Conservation (phyloP, 495 filamentous ascomycete species). For the Schizothecium vesticola region DNA sequence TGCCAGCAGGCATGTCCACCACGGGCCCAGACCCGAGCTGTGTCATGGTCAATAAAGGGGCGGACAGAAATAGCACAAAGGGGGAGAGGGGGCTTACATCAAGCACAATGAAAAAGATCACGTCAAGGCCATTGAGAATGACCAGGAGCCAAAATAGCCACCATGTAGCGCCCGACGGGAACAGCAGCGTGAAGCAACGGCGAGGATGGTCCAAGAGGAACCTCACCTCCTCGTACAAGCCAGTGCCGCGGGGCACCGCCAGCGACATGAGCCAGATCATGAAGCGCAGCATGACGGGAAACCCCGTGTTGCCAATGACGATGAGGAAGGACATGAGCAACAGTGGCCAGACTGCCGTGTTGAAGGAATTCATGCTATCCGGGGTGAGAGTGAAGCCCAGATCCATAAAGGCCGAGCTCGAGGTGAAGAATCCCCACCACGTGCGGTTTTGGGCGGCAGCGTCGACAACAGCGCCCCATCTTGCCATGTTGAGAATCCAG, state of each 20-base stretch:
- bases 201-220: constrained; percentile 93
- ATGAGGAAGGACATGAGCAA: constrained; percentile 75
- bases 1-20: constrained; percentile 54
- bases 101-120: constrained; percentile 84
- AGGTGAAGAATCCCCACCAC: constrained; percentile 92
- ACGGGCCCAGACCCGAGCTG: constrained; percentile 66
- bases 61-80: background rate
- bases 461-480: constrained; percentile 57
- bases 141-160: constrained; percentile 89
- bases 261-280: constrained; percentile 73
- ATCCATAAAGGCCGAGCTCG: constrained; percentile 84
- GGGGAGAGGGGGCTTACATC: constrained; percentile 54
- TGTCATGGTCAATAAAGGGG: background rate
- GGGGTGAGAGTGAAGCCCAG: constrained; percentile 82
- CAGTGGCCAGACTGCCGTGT: constrained; percentile 66
- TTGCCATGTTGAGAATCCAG: constrained; percentile 65
- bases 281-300: constrained; percentile 86
- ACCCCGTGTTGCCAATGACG: constrained; percentile 89
- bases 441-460: constrained; percentile 55
- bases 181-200: constrained; percentile 89
- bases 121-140: constrained; percentile 71
- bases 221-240: constrained; percentile 77
- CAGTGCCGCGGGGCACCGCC: constrained; percentile 51
- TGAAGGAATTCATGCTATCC: constrained; percentile 87
- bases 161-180: constrained; percentile 88